Percentiles rank a stretch among this genome's conserved stretches.
These are phyloP conservation scores for Monosporascus sp. DNA, from an alignment of 2,329 filamentous ascomycete genomes.

Conservation along the genomic window DNA sequence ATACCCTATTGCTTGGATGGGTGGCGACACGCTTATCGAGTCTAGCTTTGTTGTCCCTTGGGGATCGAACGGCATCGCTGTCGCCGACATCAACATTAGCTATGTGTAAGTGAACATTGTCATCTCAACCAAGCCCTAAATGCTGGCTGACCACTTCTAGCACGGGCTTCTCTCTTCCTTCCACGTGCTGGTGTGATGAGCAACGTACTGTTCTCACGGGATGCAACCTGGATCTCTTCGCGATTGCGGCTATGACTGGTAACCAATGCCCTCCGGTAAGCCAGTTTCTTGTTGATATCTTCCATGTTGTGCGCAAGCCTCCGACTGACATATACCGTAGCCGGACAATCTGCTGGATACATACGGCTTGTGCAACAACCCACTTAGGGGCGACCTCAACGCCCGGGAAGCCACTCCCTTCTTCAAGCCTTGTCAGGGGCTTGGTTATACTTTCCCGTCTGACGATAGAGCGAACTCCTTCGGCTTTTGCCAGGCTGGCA, in stretches of 20 bases:
- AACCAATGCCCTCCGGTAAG: constrained; percentile 7
- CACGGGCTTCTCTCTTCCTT: constrained; percentile 12
- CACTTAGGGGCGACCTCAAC: constrained; percentile 3
- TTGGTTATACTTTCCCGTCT: constrained; percentile 16
- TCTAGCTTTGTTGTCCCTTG: constrained; percentile 6
- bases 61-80: background rate
- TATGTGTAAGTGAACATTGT: constrained; percentile 9
- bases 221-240: constrained; percentile 15
- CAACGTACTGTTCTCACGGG: constrained; percentile 6
- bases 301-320: no score
- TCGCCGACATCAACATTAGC: constrained; percentile 14
- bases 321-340: background rate
- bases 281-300: background rate
- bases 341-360: constrained; percentile 3
- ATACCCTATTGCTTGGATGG: background rate
- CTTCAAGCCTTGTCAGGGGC: constrained; percentile 15
- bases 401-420: constrained; percentile 4
- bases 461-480: constrained; percentile 12
- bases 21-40: background rate
- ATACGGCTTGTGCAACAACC: constrained; percentile 13
- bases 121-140: background rate
- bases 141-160: background rate
- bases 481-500: constrained; percentile 11
- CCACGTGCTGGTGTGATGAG: constrained; percentile 12
- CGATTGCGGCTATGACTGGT: background rate